Conservation (phyloP, 257 asterid species). For the Solanum paucissectum region DNA sequence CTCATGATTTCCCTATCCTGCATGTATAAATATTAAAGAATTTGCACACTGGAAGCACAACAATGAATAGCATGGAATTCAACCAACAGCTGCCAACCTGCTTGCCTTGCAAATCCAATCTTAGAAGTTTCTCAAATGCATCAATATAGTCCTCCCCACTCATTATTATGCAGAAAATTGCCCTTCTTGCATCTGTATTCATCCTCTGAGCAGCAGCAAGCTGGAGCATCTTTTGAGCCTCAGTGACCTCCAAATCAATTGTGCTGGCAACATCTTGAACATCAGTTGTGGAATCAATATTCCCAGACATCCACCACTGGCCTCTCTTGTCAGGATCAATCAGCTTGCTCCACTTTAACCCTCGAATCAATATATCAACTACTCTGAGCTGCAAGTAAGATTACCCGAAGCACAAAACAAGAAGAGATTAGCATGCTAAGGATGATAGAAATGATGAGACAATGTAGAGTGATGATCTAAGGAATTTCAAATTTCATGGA, state of each 20-base stretch:
- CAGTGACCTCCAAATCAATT: slow-evolving; percentile 66
- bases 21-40: slow-evolving; percentile 1
- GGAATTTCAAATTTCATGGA: background rate
- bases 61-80: background rate
- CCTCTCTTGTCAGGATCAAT: slow-evolving; percentile 85
- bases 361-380: slow-evolving; percentile 60
- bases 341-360: slow-evolving; percentile 80
- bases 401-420: background rate
- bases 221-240: slow-evolving; percentile 73
- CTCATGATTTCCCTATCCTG: slow-evolving; percentile 96
- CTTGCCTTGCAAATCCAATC: slow-evolving; percentile 80
- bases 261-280: slow-evolving; percentile 59
- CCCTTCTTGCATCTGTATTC: slow-evolving; percentile 91
- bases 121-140: slow-evolving; percentile 85
- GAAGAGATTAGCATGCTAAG: background rate
- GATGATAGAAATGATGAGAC: background rate
- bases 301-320: slow-evolving; percentile 94
- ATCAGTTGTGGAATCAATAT: slow-evolving; percentile 35
- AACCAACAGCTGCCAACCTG: slow-evolving; percentile 41
- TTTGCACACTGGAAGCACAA: background rate
- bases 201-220: slow-evolving; percentile 87
- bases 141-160: slow-evolving; percentile 81
- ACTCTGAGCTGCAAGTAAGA: slow-evolving; percentile 56
- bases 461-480: background rate
- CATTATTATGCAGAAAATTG: slow-evolving; percentile 87